These are phyloP conservation scores for Trichophyton simii DNA, from an alignment of 2,329 filamentous ascomycete genomes.

Conservation along the genomic window DNA sequence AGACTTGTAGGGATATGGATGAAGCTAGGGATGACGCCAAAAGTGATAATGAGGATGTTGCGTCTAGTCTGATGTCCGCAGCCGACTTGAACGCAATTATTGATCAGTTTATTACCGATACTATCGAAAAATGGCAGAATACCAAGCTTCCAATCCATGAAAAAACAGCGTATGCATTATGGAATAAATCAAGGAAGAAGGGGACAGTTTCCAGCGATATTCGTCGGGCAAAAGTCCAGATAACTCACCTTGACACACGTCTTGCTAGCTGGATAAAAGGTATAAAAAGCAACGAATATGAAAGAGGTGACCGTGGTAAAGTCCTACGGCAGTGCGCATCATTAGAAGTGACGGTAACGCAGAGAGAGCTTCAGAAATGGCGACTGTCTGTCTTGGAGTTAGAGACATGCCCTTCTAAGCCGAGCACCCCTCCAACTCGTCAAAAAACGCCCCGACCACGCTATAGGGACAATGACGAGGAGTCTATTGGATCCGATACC, in stretches of 20 bases:
- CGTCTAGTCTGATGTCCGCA: conserved; percentile 22
- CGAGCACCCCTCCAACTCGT: conserved; percentile 6
- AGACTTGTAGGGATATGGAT: conserved; percentile 51
- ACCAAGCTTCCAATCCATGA: conserved; percentile 45
- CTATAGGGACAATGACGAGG: conserved; percentile 19
- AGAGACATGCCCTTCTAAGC: conserved; percentile 21
- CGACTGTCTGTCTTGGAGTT: conserved; percentile 31
- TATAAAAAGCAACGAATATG: conserved; percentile 44
- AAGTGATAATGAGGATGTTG: conserved; percentile 10
- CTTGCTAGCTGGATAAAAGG: conserved; percentile 45
- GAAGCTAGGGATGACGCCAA: conserved; percentile 35
- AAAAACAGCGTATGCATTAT: conserved; percentile 47
- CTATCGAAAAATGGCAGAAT: conserved; percentile 46
- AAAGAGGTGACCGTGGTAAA: conserved; percentile 31
- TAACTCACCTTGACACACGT: conserved; percentile 37
- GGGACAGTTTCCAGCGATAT: conserved; percentile 34
- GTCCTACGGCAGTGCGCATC: conserved; percentile 45
- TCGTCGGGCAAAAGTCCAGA: conserved; percentile 30
- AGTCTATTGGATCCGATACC: conserved; percentile 23
- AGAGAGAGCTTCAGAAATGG: conserved; percentile 39
- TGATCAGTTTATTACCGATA: conserved; percentile 40
- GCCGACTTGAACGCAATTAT: conserved; percentile 44
- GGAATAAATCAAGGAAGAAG: conserved; percentile 43
- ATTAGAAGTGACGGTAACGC: conserved; percentile 53
- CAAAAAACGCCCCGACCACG: conserved; percentile 1